phyloP scores from a whole-genome alignment of 1,284 basidiomycete genomes.

The Ceratorhiza oryzae-sativae region DNA sequence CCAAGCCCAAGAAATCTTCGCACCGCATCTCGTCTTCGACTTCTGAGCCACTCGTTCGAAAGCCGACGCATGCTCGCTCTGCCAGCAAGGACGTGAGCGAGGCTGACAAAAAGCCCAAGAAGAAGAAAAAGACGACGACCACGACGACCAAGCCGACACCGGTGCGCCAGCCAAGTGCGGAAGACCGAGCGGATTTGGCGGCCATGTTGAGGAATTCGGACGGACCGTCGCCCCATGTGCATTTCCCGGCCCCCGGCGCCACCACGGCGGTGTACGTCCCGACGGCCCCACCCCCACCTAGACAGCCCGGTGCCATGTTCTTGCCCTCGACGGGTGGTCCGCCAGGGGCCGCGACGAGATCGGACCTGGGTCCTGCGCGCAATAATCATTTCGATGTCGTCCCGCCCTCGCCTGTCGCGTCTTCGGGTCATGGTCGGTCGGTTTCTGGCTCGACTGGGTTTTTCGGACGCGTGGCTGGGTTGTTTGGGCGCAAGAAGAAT shows the following conservation, averaged over 20 bases:
- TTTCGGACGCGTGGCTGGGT: slow-evolving; percentile 33
- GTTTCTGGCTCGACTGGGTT: slow-evolving; percentile 27
- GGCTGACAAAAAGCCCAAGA: slow-evolving; percentile 14
- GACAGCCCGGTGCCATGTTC: slow-evolving; percentile 6
- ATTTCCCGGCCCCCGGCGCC: slow-evolving; percentile 15
- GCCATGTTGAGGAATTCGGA: slow-evolving; percentile 27
- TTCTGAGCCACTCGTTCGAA: slow-evolving; percentile 23
- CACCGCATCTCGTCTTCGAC: slow-evolving; percentile 12
- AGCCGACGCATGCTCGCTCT: not conserved
- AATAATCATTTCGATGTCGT: slow-evolving; percentile 24
- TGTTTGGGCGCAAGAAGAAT: slow-evolving; percentile 35
- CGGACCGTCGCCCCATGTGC: slow-evolving; percentile 19
- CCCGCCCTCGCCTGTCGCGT: slow-evolving; percentile 10
- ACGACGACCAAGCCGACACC: not conserved
- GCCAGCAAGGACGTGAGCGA: not conserved
- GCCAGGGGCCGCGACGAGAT: slow-evolving; percentile 13
- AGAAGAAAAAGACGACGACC: not conserved
- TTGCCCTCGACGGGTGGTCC: slow-evolving; percentile 22
- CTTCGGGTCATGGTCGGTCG: not conserved
- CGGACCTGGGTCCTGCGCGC: slow-evolving; percentile 19
- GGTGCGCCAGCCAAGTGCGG: not conserved
- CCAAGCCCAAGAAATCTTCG: not conserved
- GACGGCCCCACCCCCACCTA: slow-evolving; percentile 5
- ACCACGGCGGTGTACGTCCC: slow-evolving; percentile 23
- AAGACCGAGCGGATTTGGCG: slow-evolving; percentile 18